phyloP scores from a whole-genome alignment of 768 basidiomycete species.

The Podaxis rugospora region DNA sequence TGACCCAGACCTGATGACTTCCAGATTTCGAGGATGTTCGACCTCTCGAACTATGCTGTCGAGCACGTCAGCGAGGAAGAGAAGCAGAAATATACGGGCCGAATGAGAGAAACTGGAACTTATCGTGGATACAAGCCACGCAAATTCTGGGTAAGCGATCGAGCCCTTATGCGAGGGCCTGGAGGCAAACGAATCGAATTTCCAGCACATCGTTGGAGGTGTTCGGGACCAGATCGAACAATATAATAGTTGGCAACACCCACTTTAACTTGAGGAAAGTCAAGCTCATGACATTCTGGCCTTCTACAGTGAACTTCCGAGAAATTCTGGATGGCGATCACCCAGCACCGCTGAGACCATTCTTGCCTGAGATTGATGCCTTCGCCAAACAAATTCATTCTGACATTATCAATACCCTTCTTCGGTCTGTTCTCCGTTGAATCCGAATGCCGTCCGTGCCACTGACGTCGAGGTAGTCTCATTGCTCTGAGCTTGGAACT shows the following conservation, averaged over 20 bases:
- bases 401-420: constrained; percentile 30
- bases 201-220: constrained; percentile 34
- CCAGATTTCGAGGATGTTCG: constrained; percentile 35
- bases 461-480: constrained; percentile 16
- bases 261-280: background rate
- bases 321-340: constrained; percentile 29
- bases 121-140: constrained; percentile 52
- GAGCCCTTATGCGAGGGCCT: background rate
- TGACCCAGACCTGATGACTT: background rate
- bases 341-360: constrained; percentile 31
- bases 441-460: background rate
- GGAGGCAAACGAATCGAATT: background rate
- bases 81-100: constrained; percentile 33
- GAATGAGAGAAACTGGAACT: constrained; percentile 38
- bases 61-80: constrained; percentile 35
- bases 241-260: constrained; percentile 31
- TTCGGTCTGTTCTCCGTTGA: constrained; percentile 19
- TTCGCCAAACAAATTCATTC: constrained; percentile 33
- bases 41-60: constrained; percentile 43
- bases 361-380: constrained; percentile 29
- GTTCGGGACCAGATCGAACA: constrained; percentile 43
- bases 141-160: constrained; percentile 38
- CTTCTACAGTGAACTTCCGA: constrained; percentile 25
- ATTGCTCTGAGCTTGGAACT: constrained; percentile 41
- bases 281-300: background rate